Conservation (phyloP, 2,329 filamentous ascomycete species). For the Colletotrichum liriopes region DNA sequence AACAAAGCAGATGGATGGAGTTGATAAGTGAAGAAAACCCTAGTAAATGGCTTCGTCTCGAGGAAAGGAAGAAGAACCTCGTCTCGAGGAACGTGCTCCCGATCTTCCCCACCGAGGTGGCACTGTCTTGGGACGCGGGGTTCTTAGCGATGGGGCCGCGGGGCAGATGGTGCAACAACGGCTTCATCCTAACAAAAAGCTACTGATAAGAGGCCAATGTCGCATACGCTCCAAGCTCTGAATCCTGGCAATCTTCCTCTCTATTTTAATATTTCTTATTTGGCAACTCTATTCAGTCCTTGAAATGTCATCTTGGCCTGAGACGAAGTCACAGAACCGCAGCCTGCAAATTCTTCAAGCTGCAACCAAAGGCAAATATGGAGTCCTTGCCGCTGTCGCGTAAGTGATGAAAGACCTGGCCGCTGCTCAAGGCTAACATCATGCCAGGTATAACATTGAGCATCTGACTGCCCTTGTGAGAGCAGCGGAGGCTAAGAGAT, state of each 20-base stretch:
- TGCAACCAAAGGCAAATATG: conserved; percentile 68
- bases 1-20: too few relatives aligned
- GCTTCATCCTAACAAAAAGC: conserved; percentile 1
- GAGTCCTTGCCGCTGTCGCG: conserved; percentile 66
- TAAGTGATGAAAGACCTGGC: conserved; percentile 47
- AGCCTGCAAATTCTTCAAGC: conserved; percentile 62
- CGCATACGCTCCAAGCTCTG: not conserved
- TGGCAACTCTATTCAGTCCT: not conserved
- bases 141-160: conserved; percentile 13
- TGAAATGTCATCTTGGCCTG: conserved; percentile 28
- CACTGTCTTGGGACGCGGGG: conserved; percentile 15
- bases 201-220: not conserved
- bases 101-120: not conserved
- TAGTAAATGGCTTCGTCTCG: not conserved
- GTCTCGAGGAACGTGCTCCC: not conserved
- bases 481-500: conserved; percentile 77
- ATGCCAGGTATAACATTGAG: conserved; percentile 77
- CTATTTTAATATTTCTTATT: accelerated
- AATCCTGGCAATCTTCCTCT: not conserved
- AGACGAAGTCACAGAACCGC: conserved; percentile 34
- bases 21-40: not conserved
- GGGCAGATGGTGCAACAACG: conserved; percentile 4
- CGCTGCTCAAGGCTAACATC: conserved; percentile 68
- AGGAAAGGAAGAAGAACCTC: not conserved
- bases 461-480: conserved; percentile 77